Conservation (phyloP, 106 monocot genomes). For the Allium cepa region DNA sequence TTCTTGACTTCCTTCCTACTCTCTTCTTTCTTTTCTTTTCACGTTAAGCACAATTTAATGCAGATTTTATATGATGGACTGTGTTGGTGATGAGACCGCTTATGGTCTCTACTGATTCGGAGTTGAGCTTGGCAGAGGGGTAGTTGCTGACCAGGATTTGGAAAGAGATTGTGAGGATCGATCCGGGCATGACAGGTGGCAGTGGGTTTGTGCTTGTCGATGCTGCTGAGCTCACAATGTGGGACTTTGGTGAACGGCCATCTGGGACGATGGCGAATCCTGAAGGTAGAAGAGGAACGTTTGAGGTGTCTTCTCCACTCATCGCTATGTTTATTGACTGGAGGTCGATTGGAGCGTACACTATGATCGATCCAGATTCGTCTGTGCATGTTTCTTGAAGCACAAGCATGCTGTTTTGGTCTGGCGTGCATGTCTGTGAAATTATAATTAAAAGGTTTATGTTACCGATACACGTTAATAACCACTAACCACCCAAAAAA, state of each 20-base stretch:
- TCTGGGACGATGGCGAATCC: conserved; percentile 82
- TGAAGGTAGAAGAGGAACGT: conserved; percentile 72
- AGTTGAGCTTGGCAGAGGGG: conserved; percentile 66
- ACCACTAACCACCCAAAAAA: too few relatives aligned
- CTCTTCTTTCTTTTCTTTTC: not conserved
- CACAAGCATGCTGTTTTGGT: conserved; percentile 58
- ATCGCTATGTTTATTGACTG: conserved; percentile 60
- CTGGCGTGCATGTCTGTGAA: not conserved
- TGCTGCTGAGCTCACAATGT: conserved; percentile 5
- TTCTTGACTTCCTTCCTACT: conserved; percentile 56
- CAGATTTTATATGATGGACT: conserved; percentile 81
- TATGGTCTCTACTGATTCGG: conserved; percentile 70
- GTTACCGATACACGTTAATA: too few relatives aligned
- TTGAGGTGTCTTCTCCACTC: conserved; percentile 69
- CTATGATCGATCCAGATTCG: conserved; percentile 57
- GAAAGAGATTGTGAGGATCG: conserved; percentile 71
- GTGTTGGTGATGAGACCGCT: conserved; percentile 77
- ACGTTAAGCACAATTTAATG: conserved; percentile 46
- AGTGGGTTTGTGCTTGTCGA: conserved; percentile 46
- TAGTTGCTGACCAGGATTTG: conserved; percentile 84
- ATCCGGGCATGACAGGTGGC: conserved; percentile 14
- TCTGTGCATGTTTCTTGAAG: conserved; percentile 96
- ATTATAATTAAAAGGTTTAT: too few relatives aligned
- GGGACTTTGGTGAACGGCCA: conserved; percentile 12
- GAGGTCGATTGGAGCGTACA: conserved; percentile 71